Conservation (phyloP, 768 basidiomycete species). For the Suillus subalutaceus region DNA sequence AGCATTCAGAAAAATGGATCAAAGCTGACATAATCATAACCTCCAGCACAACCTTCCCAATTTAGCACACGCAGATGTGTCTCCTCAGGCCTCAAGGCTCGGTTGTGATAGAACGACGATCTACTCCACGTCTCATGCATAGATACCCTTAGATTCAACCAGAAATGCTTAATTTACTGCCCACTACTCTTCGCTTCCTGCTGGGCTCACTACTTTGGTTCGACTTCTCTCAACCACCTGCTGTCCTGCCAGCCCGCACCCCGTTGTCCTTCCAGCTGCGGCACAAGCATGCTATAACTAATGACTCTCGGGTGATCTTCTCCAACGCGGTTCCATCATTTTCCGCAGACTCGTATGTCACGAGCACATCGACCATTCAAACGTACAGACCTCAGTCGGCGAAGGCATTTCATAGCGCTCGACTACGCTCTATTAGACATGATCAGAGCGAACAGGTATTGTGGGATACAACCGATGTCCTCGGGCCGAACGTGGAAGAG, state of each 20-base stretch:
- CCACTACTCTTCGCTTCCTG: constrained; percentile 43
- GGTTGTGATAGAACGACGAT: background rate
- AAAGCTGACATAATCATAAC: background rate
- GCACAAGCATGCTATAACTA: constrained; percentile 61
- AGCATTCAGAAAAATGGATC: background rate
- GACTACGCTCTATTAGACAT: constrained; percentile 39
- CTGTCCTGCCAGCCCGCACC: constrained; percentile 30
- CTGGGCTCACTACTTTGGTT: constrained; percentile 46
- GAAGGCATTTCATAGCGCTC: constrained; percentile 35
- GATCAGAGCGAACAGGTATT: constrained; percentile 43
- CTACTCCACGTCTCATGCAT: constrained; percentile 4
- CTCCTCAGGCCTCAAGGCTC: background rate
- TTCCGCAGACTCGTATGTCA: constrained; percentile 35
- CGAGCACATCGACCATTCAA: constrained; percentile 42
- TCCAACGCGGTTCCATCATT: constrained; percentile 40
- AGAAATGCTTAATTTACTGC: constrained; percentile 35
- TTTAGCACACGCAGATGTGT: background rate
- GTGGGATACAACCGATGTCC: constrained; percentile 70
- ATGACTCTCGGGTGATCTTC: constrained; percentile 60
- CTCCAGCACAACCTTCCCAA: background rate
- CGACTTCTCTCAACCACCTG: constrained; percentile 18
- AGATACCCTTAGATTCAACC: constrained; percentile 1
- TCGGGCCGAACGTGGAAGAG: constrained; percentile 71
- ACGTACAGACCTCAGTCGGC: constrained; percentile 53
- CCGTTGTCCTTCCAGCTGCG: constrained; percentile 63